Conservation (phyloP, 2,329 filamentous ascomycete species). For the Aspergillus cejpii region DNA sequence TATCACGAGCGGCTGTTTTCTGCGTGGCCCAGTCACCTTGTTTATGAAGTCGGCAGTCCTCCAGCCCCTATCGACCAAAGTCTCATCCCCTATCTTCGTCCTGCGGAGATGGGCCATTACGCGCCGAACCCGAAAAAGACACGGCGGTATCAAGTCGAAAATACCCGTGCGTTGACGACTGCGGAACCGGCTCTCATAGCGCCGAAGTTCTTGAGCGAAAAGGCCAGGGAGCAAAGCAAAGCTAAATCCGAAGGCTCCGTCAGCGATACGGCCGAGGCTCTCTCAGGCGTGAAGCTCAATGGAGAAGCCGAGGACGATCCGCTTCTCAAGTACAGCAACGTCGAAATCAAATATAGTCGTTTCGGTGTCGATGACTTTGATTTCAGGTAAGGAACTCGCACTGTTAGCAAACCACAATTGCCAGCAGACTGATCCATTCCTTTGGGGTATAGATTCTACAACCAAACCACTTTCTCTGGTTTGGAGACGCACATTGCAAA, state of each 20-base stretch:
- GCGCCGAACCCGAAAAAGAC: constrained; percentile 68
- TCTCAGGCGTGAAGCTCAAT: constrained; percentile 64
- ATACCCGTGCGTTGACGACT: constrained; percentile 60
- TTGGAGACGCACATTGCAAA: constrained; percentile 95
- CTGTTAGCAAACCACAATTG: constrained; percentile 5
- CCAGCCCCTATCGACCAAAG: constrained; percentile 67
- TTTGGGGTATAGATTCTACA: constrained; percentile 75
- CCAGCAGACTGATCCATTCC: neutral
- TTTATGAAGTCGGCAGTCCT: constrained; percentile 80
- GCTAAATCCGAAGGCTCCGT: constrained; percentile 34
- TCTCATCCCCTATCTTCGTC: constrained; percentile 61
- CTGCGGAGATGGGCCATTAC: constrained; percentile 68
- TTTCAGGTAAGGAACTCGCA: constrained; percentile 73
- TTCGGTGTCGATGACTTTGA: constrained; percentile 99
- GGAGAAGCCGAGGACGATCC: constrained; percentile 70
- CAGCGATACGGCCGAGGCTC: constrained; percentile 55
- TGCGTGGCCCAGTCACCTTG: constrained; percentile 75
- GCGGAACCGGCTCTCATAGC: constrained; percentile 58
- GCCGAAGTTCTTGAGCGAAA: constrained; percentile 92
- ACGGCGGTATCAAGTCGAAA: constrained; percentile 75
- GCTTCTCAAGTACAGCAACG: constrained; percentile 80
- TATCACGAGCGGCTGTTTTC: constrained; percentile 85
- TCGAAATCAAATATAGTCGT: constrained; percentile 98
- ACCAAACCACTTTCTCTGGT: constrained; percentile 84
- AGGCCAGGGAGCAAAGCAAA: constrained; percentile 59